phyloP scores from a whole-genome alignment of 768 basidiomycete species.

The Calocybe cyanea region DNA sequence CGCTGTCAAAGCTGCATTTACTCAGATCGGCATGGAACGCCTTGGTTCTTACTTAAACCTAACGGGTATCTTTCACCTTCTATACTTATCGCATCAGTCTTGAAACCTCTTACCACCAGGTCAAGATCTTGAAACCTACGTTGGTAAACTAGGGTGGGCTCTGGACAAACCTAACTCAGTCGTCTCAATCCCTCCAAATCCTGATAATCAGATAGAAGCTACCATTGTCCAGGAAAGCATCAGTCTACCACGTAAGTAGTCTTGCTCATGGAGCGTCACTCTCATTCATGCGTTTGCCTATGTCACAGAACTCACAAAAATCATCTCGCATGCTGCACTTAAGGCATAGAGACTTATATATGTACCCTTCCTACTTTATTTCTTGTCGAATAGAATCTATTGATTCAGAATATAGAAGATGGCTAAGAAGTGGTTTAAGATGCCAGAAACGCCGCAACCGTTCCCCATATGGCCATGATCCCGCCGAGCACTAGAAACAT shows the following conservation, averaged over 20 bases:
- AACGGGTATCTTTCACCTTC: constrained; percentile 39
- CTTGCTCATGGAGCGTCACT: constrained; percentile 1
- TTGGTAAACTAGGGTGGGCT: constrained; percentile 66
- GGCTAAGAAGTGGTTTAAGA: constrained; percentile 11
- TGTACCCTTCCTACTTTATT: not conserved
- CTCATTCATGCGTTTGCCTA: constrained; percentile 9
- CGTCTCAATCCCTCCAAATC: constrained; percentile 73
- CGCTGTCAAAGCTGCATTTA: constrained; percentile 77
- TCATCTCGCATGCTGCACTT: constrained; percentile 64
- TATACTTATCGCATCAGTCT: not conserved
- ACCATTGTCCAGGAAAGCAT: constrained; percentile 82
- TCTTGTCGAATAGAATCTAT: not conserved
- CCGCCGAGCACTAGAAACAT: constrained; percentile 46
- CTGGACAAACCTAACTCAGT: constrained; percentile 49
- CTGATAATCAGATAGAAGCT: constrained; percentile 85
- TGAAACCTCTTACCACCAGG: constrained; percentile 31
- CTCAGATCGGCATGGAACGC: constrained; percentile 62
- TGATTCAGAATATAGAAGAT: not conserved
- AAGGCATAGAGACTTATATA: constrained; percentile 40
- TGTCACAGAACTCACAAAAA: constrained; percentile 65
- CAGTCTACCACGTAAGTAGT: constrained; percentile 69
- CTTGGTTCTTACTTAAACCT: constrained; percentile 71
- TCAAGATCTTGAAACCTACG: constrained; percentile 52
- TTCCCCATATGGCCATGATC: constrained; percentile 78
- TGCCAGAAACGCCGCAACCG: constrained; percentile 55